These are phyloP conservation scores for Bruguiera gymnorhiza DNA, from an alignment of 345 rosid genomes.

Conservation along the genomic window DNA sequence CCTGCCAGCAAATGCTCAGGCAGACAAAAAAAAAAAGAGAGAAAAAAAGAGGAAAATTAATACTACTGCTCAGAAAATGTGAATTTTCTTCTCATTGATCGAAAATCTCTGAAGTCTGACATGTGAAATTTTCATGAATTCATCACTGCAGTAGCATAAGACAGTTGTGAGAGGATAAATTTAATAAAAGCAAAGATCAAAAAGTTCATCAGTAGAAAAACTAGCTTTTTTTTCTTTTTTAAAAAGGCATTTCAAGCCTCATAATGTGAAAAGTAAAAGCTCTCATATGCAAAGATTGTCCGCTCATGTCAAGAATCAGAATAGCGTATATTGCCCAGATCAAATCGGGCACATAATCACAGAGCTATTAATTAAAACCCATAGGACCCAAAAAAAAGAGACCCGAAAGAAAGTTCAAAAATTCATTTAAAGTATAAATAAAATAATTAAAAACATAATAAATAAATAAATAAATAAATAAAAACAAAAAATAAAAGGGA, in stretches of 20 bases:
- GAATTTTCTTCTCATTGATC: neutral
- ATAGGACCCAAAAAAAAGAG: neutral
- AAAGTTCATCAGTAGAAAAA: no score
- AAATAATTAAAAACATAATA: neutral
- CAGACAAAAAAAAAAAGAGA: no score
- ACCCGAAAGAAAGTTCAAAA: neutral
- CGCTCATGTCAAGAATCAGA: slow-evolving; percentile 12
- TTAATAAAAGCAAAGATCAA: no score
- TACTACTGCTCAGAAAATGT: neutral
- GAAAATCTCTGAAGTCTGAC: slow-evolving; percentile 4
- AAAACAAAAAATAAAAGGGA: neutral
- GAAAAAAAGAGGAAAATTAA: neutral
- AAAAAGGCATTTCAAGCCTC: no score
- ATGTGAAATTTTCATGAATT: neutral
- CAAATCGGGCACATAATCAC: slow-evolving; percentile 14
- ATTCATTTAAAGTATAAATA: no score
- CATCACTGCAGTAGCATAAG: neutral
- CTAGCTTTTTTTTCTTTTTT: neutral
- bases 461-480: no score
- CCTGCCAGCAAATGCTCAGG: neutral
- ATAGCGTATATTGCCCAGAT: slow-evolving; percentile 21
- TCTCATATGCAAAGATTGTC: slow-evolving; percentile 7
- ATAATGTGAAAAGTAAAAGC: neutral
- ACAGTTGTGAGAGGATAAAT: no score
- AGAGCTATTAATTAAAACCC: neutral